Conservation (phyloP, 148 eudicot species). For the Cornus florida region DNA sequence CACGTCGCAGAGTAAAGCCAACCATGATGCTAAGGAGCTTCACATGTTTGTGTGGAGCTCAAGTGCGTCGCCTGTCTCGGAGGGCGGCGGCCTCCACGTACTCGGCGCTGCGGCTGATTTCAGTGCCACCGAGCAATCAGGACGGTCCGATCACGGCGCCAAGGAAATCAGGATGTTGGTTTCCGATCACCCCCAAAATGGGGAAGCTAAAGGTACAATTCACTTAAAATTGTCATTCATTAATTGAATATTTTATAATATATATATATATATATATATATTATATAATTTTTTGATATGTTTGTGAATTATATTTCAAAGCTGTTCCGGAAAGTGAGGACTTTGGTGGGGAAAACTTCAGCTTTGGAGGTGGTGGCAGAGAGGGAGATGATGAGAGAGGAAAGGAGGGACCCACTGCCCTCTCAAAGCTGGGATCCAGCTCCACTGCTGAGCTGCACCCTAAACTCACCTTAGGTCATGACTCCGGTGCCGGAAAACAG, state of each 20-base stretch:
- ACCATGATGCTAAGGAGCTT: slow-evolving; percentile 79
- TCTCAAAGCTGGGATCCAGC: slow-evolving; percentile 59
- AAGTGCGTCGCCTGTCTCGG: slow-evolving; percentile 83
- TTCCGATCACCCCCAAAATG: slow-evolving; percentile 69
- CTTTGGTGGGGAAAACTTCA: slow-evolving; percentile 57
- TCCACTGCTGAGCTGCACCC: slow-evolving; percentile 61
- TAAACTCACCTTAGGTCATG: slow-evolving; percentile 30
- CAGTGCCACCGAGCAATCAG: slow-evolving; percentile 20
- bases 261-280: neutral
- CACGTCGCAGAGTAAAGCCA: slow-evolving; percentile 35
- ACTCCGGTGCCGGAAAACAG: slow-evolving; percentile 40
- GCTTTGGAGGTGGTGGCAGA: slow-evolving; percentile 41
- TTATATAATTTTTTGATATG: neutral
- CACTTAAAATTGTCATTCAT: no score
- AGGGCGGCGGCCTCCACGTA: slow-evolving; percentile 82
- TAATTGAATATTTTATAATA: no score
- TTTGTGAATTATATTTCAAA: slow-evolving; percentile 6
- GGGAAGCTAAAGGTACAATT: slow-evolving; percentile 69
- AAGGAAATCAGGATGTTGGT: slow-evolving; percentile 97
- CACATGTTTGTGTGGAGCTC: slow-evolving; percentile 99
- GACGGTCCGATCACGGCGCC: slow-evolving; percentile 47
- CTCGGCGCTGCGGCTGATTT: slow-evolving; percentile 70
- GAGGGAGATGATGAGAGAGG: slow-evolving; percentile 51
- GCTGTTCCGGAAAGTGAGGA: slow-evolving; percentile 46
- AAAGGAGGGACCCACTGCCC: slow-evolving; percentile 45